These are phyloP conservation scores for Sphagnum fallax DNA, from an alignment of 228 moss, liverwort and hornwort genomes.

Conservation along the genomic window DNA sequence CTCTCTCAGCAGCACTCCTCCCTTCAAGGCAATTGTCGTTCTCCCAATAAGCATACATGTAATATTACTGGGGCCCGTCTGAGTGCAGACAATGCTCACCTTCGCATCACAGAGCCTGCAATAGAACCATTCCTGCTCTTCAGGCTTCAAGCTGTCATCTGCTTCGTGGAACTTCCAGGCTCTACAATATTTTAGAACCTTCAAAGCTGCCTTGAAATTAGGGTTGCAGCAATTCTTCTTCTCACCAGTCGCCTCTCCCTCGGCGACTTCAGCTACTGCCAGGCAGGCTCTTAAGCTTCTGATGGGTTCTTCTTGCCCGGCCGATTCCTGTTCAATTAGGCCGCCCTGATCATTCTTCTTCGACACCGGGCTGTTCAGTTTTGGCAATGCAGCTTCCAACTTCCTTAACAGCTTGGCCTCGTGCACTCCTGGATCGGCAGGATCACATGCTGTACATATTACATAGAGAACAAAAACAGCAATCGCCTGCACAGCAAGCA, in stretches of 20 bases:
- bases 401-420: conserved; percentile 11
- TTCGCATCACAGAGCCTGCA: conserved; percentile 82
- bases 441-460: conserved; percentile 69
- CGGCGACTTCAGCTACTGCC: neutral
- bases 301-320: neutral
- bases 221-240: too few relatives aligned
- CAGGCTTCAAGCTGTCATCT: conserved; percentile 16
- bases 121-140: conserved; percentile 46
- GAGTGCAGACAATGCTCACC: conserved; percentile 16
- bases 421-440: conserved; percentile 60
- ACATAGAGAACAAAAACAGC: conserved; percentile 56
- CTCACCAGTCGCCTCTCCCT: too few relatives aligned
- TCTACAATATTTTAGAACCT: neutral
- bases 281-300: neutral
- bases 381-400: conserved; percentile 16
- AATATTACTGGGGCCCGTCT: neutral
- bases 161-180: neutral
- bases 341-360: conserved; percentile 6
- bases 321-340: neutral
- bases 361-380: conserved; percentile 16
- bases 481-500: conserved; percentile 35
- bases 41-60: neutral
- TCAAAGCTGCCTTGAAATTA: neutral
- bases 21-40: neutral
- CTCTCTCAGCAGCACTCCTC: neutral